Evolutionary conservation across 2,329 filamentous ascomycete species (phyloP), one percentile per base, ranked within the genome.

Genomic region (Neopestalotiopsis sp.): DNA sequence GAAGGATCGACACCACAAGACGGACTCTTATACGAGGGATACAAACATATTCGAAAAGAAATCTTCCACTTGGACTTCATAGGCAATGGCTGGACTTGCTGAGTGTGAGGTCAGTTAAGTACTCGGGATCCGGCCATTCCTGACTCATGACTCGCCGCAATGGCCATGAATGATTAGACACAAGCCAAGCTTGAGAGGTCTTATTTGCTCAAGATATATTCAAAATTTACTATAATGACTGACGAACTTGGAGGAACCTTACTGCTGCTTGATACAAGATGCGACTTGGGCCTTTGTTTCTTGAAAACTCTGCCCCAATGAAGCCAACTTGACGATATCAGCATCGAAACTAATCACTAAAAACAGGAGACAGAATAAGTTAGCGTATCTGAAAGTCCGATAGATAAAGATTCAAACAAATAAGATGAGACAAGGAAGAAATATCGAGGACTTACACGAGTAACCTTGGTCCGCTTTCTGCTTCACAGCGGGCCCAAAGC

Each of bases 401-500:
- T 28, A 28, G 24, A 28, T 28, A 28, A 28, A 28, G 24, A 28
- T 34, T 30, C 13, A 17, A 34, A 61, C n/a, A 9, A 61, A 20
- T 17, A 20, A 28, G 20, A 28, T 0, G 28, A 34, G 28, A 38
- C 10, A 14, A 61, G 58, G 9, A 28, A 24, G 20, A 28, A 38
- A 38, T 2, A 20, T 12, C 1, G 9, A 63, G 28, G 17, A 49
- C 62, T 65, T 24, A 65, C 62, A 30, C 20, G 61, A 40, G 40
- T 58, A 65, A 38, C 38, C 63, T 24, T 58, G 67, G 70, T 78
- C 72, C 6, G 68, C 68, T 2, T 72, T 70, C 70, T 77, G 71
- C 69, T 70, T 71, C 30, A 79, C 65, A 45, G 78, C 76, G 3
- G 73, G 65, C 14, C 71, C 67, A n/a, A 81, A 73, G 5, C 74